phyloP scores from a whole-genome alignment of 306 rosid genomes.

The Bauhinia variegata region DNA sequence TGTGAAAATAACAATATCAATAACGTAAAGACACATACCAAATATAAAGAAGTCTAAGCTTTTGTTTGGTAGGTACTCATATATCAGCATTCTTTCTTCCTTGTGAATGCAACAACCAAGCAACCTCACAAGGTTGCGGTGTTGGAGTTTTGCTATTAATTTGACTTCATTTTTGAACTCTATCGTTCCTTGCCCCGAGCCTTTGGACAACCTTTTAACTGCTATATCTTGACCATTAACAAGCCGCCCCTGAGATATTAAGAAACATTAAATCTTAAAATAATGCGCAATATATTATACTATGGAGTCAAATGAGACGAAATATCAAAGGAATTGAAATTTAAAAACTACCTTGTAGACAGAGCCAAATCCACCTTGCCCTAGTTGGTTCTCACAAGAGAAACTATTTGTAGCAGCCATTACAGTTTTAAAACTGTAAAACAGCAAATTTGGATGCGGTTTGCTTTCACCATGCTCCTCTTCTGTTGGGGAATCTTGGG shows the following conservation, averaged over 20 bases:
- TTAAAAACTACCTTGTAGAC: slow-evolving; percentile 54
- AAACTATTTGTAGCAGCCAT: slow-evolving; percentile 44
- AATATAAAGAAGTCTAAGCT: slow-evolving; percentile 56
- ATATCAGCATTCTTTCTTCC: slow-evolving; percentile 49
- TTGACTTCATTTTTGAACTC: slow-evolving; percentile 44
- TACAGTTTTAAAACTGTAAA: slow-evolving; percentile 19
- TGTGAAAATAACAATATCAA: not conserved
- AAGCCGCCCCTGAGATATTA: slow-evolving; percentile 47
- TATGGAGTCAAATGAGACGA: too few relatives aligned
- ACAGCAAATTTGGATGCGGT: not conserved
- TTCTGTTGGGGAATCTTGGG: slow-evolving; percentile 24
- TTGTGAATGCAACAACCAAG: slow-evolving; percentile 41
- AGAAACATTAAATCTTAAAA: not conserved
- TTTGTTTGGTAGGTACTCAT: slow-evolving; percentile 50
- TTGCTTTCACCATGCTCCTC: not conserved
- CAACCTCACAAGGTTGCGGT: slow-evolving; percentile 41
- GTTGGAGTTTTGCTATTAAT: slow-evolving; percentile 40
- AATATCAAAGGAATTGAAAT: too few relatives aligned
- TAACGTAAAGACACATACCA: slow-evolving; percentile 30
- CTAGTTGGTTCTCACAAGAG: slow-evolving; percentile 44
- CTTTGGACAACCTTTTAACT: slow-evolving; percentile 43
- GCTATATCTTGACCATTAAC: slow-evolving; percentile 51
- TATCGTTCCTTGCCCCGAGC: slow-evolving; percentile 40
- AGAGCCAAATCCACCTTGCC: slow-evolving; percentile 68
- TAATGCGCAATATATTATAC: not conserved